These are phyloP conservation scores for Rhodotorula sp. DNA, from an alignment of 1,284 basidiomycete genomes.

Conservation along the genomic window DNA sequence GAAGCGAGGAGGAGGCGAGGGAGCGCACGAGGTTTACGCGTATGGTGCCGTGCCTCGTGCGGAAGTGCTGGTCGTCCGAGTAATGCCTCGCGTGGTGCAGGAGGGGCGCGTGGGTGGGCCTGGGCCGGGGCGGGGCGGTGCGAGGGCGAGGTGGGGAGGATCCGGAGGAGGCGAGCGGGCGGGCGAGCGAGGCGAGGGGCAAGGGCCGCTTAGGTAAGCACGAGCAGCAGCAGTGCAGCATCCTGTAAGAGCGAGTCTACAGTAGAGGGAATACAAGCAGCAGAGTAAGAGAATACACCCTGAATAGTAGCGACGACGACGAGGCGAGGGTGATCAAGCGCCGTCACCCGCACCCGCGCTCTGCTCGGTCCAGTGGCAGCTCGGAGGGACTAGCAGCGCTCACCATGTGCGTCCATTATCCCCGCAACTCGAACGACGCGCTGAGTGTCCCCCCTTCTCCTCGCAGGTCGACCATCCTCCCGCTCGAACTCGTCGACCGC, in stretches of 20 bases:
- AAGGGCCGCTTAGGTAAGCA: not conserved
- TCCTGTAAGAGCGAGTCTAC: not conserved
- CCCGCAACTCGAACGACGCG: not conserved
- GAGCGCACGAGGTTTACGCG: constrained; percentile 36
- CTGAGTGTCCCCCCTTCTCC: constrained; percentile 2
- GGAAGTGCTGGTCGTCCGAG: constrained; percentile 29
- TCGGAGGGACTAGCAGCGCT: not conserved
- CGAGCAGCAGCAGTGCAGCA: constrained; percentile 14
- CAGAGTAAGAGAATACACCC: no score
- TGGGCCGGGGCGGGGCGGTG: not conserved
- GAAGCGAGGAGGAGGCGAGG: no score
- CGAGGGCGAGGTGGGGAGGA: constrained; percentile 3
- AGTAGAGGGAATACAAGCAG: no score
- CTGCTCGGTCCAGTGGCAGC: no score
- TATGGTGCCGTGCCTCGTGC: constrained; percentile 30
- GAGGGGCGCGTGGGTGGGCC: not conserved
- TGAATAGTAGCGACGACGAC: no score
- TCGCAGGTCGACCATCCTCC: constrained; percentile 66
- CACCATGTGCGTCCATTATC: not conserved
- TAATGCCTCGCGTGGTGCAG: not conserved
- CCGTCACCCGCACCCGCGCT: no score
- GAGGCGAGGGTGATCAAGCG: no score
- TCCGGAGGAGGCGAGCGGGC: not conserved
- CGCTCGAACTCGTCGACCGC: constrained; percentile 79
- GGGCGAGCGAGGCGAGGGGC: not conserved